These are phyloP conservation scores for Boletus rufocinnamomeus DNA, from an alignment of 768 basidiomycete genomes.

Conservation along the genomic window DNA sequence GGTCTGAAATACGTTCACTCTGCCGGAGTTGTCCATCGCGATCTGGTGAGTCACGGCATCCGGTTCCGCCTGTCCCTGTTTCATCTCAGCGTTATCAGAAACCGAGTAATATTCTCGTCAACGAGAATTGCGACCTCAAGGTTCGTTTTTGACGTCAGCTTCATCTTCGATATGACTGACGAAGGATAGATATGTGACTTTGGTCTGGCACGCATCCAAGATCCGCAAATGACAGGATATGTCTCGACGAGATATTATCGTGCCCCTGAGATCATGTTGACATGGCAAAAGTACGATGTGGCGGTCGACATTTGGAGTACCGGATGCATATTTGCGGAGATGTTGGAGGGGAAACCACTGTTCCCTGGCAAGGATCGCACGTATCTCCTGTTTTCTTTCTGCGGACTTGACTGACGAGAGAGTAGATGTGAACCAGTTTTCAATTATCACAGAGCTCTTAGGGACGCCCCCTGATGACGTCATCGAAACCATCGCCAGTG, in stretches of 20 bases:
- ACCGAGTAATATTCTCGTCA: slow-evolving; percentile 99
- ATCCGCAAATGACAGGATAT: slow-evolving; percentile 99
- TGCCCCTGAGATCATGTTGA: slow-evolving; percentile 99
- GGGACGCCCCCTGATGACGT: slow-evolving; percentile 99
- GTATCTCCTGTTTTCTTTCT: slow-evolving; percentile 38
- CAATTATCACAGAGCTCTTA: slow-evolving; percentile 96
- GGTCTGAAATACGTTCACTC: slow-evolving; percentile 99
- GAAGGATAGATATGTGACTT: slow-evolving; percentile 90
- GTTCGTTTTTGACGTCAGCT: slow-evolving; percentile 40
- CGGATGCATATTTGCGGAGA: slow-evolving; percentile 99
- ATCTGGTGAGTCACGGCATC: slow-evolving; percentile 60
- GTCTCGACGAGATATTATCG: slow-evolving; percentile 99
- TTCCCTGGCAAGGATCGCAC: slow-evolving; percentile 99
- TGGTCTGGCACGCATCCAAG: slow-evolving; percentile 96
- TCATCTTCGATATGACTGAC: slow-evolving; percentile 6
- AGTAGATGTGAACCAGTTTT: slow-evolving; percentile 98
- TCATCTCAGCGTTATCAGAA: slow-evolving; percentile 52
- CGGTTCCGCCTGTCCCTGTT: not conserved
- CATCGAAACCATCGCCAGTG: slow-evolving; percentile 96
- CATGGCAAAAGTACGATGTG: slow-evolving; percentile 99
- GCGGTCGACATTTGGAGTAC: slow-evolving; percentile 99
- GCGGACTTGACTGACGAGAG: not conserved
- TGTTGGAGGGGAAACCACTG: slow-evolving; percentile 97
- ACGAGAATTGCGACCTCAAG: slow-evolving; percentile 99
- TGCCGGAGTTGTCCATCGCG: slow-evolving; percentile 97